Base-by-base conservation (phyloP, 1,284 basidiomycete species). In the Apiotrichum laibachii region DNA sequence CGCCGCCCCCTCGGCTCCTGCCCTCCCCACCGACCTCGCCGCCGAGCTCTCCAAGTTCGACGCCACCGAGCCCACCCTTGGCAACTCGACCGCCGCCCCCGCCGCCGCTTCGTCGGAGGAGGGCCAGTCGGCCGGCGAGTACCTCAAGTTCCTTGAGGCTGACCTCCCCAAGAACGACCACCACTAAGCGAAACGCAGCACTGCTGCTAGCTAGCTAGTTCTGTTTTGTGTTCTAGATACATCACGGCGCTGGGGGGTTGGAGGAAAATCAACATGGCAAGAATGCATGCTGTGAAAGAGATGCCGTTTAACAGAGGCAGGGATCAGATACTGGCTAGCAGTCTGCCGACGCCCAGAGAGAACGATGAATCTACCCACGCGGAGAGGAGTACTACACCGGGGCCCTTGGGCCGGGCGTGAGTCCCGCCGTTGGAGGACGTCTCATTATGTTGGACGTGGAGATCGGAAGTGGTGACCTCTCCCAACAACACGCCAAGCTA, bases 1-100 rank as follows among this genome's bases (percentile, higher is more conserved):
- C 8, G 77, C 85, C 21, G 73, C 83, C 22, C 91, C 91, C 55
- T 80, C 85, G 59, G 78, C 85, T 2, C 90, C 90, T 11, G 73
- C 83, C 15, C 81, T 92, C 57, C 89, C 91, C 50, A 74, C 84
- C 55, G 88, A 92, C 79, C 85, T 93, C 67, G 88, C 90, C 21
- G 77, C 85, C n/a, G 89, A 92, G 70, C 85, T 93, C 62, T 80
- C 87, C 45, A 85, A 86, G 51, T 94, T 92, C 73, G 90, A 92
- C 66, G 81, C 85, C 10, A 76, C 85, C 8, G 88, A 92, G 76
- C 90, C 90, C 54, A 79, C 83, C 45, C 80, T 84, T 63, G 74
- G 68, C 53, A 81, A 82, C 35, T 75, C 77, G 8, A 68, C 71
- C 31, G 56, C 73, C 5, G 61, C 69, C 40, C 71, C 69, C 34